A percentile compares a stretch with the other conserved stretches of the same genome.
Evolutionary conservation across 768 basidiomycete genomes (phyloP).

Genomic region (Rhizopogon vinicolor): DNA sequence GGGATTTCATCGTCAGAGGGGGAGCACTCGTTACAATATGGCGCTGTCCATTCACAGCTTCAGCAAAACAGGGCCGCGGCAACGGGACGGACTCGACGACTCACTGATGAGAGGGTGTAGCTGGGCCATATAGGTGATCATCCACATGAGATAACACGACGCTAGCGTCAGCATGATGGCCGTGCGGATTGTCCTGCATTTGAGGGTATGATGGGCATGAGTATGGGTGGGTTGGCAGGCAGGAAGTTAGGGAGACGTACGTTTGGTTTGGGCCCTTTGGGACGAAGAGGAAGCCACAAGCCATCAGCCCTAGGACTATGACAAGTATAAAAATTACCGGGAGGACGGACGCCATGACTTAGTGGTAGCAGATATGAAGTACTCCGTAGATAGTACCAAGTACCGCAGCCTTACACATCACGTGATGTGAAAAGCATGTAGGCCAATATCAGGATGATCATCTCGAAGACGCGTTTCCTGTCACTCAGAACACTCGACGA

Average conservation of each 20-base stretch:
- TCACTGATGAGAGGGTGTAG: slow-evolving; percentile 84
- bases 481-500: too few species aligned
- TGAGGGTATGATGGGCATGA: background rate
- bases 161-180: slow-evolving; percentile 71
- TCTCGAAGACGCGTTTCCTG: too few species aligned
- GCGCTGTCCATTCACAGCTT: slow-evolving; percentile 11
- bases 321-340: slow-evolving; percentile 67
- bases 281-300: slow-evolving; percentile 57
- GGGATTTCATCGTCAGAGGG: too few species aligned
- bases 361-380: background rate
- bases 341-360: slow-evolving; percentile 61
- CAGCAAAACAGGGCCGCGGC: background rate
- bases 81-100: slow-evolving; percentile 14
- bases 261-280: slow-evolving; percentile 90
- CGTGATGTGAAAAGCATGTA: background rate
- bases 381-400: too few species aligned
- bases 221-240: background rate
- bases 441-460: too few species aligned
- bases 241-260: slow-evolving; percentile 41
- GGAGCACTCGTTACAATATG: background rate
- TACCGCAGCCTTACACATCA: background rate
- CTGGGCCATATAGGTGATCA: slow-evolving; percentile 94
- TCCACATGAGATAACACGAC: slow-evolving; percentile 95
- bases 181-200: slow-evolving; percentile 74
- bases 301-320: slow-evolving; percentile 60